Evolutionary conservation across 208 protist species (phyloP).

Genomic region (Balamuthia mandrillaris): DNA sequence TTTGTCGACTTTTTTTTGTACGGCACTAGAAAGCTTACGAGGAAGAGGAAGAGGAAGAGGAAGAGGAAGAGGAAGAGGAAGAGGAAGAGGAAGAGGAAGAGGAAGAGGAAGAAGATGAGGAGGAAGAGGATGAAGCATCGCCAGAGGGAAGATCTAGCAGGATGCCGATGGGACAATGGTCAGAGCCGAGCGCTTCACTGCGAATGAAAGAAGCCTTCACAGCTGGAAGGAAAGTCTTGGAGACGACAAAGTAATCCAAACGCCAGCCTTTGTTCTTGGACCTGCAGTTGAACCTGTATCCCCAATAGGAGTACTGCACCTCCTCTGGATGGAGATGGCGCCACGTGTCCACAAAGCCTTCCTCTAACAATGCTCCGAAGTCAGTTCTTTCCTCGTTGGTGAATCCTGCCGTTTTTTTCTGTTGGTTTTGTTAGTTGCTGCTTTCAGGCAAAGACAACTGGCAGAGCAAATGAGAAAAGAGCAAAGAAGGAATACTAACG

Average conservation of each 20-base stretch:
- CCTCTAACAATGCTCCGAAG: neutral
- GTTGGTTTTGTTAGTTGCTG: neutral
- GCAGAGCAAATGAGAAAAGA: neutral
- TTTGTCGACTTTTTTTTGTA: no score
- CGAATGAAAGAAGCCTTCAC: neutral
- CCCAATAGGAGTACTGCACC: slow-evolving; percentile 16
- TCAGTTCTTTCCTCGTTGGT: slow-evolving; percentile 16
- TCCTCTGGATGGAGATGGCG: neutral
- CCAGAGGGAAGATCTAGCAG: no score
- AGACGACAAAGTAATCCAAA: neutral
- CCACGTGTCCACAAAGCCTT: neutral
- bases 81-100: no score
- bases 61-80: no score
- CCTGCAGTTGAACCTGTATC: neutral
- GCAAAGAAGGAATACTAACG: neutral
- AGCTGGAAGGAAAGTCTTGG: neutral
- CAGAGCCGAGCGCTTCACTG: neutral
- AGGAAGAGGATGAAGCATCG: no score
- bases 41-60: no score
- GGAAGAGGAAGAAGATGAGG: no score
- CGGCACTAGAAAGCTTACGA: no score
- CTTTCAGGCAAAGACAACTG: neutral
- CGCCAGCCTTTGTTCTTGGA: slow-evolving; percentile 21
- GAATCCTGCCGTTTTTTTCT: neutral
- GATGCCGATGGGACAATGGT: slow-evolving; percentile 19